Base-by-base conservation (phyloP, 805 yeast species). In the Jamesozyma spencerorum region DNA sequence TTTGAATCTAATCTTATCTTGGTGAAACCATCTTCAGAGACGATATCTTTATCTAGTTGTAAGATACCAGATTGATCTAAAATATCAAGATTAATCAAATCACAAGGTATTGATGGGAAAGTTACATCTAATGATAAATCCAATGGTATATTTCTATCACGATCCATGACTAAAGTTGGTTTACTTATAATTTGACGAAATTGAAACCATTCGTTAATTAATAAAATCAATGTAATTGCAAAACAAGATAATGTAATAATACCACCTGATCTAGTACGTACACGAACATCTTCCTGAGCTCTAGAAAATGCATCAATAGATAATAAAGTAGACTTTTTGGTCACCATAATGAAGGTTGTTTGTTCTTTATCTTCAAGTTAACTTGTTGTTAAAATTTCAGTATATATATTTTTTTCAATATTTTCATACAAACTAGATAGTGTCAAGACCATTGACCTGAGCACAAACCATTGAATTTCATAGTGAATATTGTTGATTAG, bases 231-330 rank as follows among this genome's bases (percentile, higher is more conserved):
- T 15, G 85, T 79, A 2, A 83, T 68, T 10, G 77, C 38, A 2
- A 78, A 54, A 55, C 95, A 82, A 3, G 75, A 65, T 32, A 92
- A 54, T 4, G 97, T 87, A 51, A 92, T 83, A 20, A 87, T 53
- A 2, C 96, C 98, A 40, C 98, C 98, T 3, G 90, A 72, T 4
- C 88, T 72, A 2, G 98, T 92, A 47, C 82, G 78, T 44, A 92
- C 76, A 37, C 85, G 74, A 8, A 94, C 94, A 59, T 92, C 98
- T 54, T 90, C 97, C 26, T 85, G 87, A 6, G 97, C 85, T 61
- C 87, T 88, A 19, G 95, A 76, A 59, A 90, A 88, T 13, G 92
- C 95, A 62, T 88, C 97, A 44, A 84, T 66, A 33, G 80, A 75
- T 37, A 84, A 44, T 28, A 68, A 52, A n/a, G 58, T 51, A 12